Base-by-base conservation (phyloP, 106 monocot species). In the Dendrobium nobile region DNA sequence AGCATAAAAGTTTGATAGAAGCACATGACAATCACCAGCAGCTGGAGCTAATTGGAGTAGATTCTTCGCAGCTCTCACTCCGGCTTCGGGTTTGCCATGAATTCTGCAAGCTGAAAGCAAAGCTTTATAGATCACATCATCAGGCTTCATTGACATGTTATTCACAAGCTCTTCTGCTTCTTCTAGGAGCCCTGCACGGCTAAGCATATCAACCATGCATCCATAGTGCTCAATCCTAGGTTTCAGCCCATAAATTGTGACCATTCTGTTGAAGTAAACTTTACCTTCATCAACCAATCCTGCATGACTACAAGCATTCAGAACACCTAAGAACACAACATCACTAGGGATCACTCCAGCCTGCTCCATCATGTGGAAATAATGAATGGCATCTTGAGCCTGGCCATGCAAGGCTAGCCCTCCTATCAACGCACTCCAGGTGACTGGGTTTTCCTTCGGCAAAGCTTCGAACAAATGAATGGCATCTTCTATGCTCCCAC, bases 341-440 rank as follows among this genome's bases (percentile, higher is more conserved):
- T 88, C 88, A 47, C 41, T 88, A 16, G 94, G 91, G 3, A 33
- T 64, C 16, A 90, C 74, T 73, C 80, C 44, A 0, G 75, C 73
- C 22, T 77, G 54, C 64, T 87, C 84, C 91, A 91, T 91, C 48
- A 18, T 75, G 11, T 11, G 47, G 81, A 94, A 91, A 28, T 51
- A 70, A 6, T 82, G 40, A 18, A 94, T 67, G 10, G 89, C 91
- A 65, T 88, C 88, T n/a, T 47, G 79, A 20, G 84, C 91, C 7
- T 72, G 74, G 13, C 91, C 94, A 79, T 94, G 89, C 82, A 85
- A 64, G 24, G 91, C 91, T 11, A 88, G 82, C 4, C 88, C 91
- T 44, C 84, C 75, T 47, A 94, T 85, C 78, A 91, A 47, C 1
- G 90, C 80, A 67, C 84, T 90, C 91, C 94, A 94, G 27, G 87